Evolutionary conservation across 352 stramenopile species (phyloP).

Genomic region (Sclerospora graminicola): DNA sequence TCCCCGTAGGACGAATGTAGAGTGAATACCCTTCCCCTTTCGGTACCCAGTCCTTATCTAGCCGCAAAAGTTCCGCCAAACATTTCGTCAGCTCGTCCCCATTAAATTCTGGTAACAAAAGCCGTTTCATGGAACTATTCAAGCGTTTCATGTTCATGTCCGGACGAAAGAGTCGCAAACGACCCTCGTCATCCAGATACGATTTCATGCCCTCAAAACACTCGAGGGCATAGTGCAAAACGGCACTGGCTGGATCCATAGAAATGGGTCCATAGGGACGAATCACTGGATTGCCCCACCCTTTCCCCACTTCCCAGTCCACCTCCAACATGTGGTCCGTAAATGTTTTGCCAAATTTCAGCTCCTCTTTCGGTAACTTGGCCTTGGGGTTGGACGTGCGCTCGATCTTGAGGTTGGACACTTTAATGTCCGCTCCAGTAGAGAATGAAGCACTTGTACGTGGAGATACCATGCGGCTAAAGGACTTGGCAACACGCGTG

Average conservation of each 20-base stretch:
- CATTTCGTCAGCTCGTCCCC: constrained; percentile 85
- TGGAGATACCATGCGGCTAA: constrained; percentile 11
- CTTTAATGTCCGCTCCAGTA: constrained; percentile 17
- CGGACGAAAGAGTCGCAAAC: constrained; percentile 91
- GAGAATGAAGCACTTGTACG: constrained; percentile 24
- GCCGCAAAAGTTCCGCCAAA: constrained; percentile 69
- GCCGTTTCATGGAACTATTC: constrained; percentile 89
- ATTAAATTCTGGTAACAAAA: constrained; percentile 87
- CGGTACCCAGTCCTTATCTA: constrained; percentile 92
- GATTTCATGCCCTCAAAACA: constrained; percentile 96
- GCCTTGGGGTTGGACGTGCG: constrained; percentile 32
- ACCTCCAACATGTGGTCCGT: constrained; percentile 96
- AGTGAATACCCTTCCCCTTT: constrained; percentile 92
- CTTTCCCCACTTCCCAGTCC: constrained; percentile 76
- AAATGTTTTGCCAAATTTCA: constrained; percentile 93
- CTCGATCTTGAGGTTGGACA: constrained; percentile 35
- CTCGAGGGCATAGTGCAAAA: constrained; percentile 92
- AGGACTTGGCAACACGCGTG: constrained; percentile 6
- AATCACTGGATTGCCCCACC: constrained; percentile 88
- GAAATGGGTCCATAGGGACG: constrained; percentile 86
- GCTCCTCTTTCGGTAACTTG: constrained; percentile 77
- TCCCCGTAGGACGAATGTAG: constrained; percentile 93
- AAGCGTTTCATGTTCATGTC: constrained; percentile 96
- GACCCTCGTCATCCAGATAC: constrained; percentile 78
- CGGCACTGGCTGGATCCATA: constrained; percentile 86